A percentile compares a stretch with the other conserved stretches of the same genome.
Conservation (phyloP, 129 eudicot genomes). For the Cynara cardunculus region DNA sequence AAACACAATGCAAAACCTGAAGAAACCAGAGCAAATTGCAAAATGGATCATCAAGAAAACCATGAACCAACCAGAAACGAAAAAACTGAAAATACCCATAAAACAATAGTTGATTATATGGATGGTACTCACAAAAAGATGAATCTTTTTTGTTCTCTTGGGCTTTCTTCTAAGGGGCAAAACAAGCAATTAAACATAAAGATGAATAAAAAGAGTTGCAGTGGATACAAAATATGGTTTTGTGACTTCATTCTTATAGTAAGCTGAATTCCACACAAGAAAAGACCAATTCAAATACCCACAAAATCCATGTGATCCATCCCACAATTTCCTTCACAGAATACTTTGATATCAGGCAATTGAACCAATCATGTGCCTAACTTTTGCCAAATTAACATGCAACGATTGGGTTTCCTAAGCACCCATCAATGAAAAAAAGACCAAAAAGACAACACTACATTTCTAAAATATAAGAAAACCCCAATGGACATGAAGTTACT, state of each 20-base stretch:
- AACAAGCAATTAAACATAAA: not conserved
- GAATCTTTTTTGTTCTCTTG: not conserved
- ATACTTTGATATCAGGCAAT: conserved; percentile 21
- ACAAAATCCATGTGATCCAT: conserved; percentile 26
- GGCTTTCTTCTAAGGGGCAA: not conserved
- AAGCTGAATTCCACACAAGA: conserved; percentile 12
- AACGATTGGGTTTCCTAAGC: conserved; percentile 10
- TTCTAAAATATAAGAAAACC: not conserved
- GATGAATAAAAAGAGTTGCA: conserved; percentile 14
- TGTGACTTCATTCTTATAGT: conserved; percentile 14
- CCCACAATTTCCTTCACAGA: conserved; percentile 21
- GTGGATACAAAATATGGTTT: conserved; percentile 6
- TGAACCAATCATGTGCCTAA: conserved; percentile 33
- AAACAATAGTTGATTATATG: not conserved
- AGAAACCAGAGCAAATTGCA: conserved; percentile 5
- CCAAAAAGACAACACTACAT: not conserved
- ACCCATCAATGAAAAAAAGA: conserved; percentile 11
- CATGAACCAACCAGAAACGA: not conserved
- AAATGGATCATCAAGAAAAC: conserved; percentile 3
- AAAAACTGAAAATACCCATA: not conserved
- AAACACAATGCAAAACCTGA: conserved; percentile 18
- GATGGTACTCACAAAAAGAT: not conserved
- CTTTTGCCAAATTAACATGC: conserved; percentile 28
- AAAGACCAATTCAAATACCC: conserved; percentile 26
- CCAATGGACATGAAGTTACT: conserved; percentile 8